These are phyloP conservation scores for Acephala macrosclerotiorum DNA, from an alignment of 2,329 filamentous ascomycete species.

Conservation along the genomic window DNA sequence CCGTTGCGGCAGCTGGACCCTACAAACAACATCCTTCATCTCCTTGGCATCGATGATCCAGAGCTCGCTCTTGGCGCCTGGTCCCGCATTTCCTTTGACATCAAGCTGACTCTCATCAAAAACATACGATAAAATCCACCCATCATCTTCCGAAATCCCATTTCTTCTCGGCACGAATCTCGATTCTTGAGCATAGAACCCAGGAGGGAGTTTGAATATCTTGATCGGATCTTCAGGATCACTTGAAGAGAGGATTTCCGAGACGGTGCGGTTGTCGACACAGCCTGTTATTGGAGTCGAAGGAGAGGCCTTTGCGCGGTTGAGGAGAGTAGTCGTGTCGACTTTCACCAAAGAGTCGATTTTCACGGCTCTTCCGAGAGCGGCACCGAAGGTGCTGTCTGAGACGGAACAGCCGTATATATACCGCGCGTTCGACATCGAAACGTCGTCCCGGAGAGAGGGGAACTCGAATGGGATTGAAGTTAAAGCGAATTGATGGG, in stretches of 20 bases:
- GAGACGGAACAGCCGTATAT: constrained; percentile 73
- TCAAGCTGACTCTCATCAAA: constrained; percentile 73
- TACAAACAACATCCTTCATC: constrained; percentile 67
- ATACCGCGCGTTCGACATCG: constrained; percentile 65
- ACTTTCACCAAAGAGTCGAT: constrained; percentile 72
- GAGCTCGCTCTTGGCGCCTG: constrained; percentile 62
- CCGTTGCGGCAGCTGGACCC: constrained; percentile 66
- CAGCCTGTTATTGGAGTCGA: constrained; percentile 63
- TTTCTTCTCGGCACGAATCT: constrained; percentile 63
- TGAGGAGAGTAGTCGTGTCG: constrained; percentile 61
- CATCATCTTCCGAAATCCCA: constrained; percentile 64
- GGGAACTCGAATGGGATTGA: constrained; percentile 75
- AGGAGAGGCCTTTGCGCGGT: constrained; percentile 54
- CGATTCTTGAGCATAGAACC: constrained; percentile 72
- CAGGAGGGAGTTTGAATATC: constrained; percentile 65
- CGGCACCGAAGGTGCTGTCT: constrained; percentile 62
- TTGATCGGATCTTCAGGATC: constrained; percentile 63
- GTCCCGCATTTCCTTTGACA: constrained; percentile 41
- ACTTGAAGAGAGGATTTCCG: constrained; percentile 56
- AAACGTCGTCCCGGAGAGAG: constrained; percentile 58
- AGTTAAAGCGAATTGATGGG: constrained; percentile 69
- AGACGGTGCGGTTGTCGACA: constrained; percentile 63
- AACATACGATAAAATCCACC: constrained; percentile 72
- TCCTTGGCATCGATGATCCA: constrained; percentile 72
- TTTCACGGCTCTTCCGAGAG: constrained; percentile 69